Evolutionary conservation across 768 basidiomycete genomes (phyloP), one percentile per base, ranked within the genome.

Genomic region (Boletus sensibilis): DNA sequence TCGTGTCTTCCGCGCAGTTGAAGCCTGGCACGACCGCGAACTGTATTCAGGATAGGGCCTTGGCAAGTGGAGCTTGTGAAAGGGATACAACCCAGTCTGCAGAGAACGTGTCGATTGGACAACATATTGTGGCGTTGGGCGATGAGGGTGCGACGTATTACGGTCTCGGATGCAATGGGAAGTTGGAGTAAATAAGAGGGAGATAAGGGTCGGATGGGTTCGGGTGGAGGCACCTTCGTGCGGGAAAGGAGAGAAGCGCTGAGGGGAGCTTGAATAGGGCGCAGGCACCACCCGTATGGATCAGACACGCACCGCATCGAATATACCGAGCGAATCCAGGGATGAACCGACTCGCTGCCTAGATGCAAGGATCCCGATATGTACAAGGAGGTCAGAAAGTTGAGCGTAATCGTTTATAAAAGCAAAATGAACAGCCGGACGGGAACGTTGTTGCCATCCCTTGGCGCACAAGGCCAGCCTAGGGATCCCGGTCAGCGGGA

Each of bases 381-480:
- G 58, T 73, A 62, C 66, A 64, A 53, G 45, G 27, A 39, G 44
- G 47, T 18, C 50, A 34, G 58, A 66, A 73, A 66, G 58, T 52
- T 42, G 60, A 49, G 43, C 40, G 53, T 43, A 33, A 53, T 55
- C 45, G 64, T 71, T 65, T 68, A 70, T 71, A 71, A 71, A 70
- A 61, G 69, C 70, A 62, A 59, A 50, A 52, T 40, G 53, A 55
- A 44, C 42, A 31, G 14, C 42, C 57, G 51, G 40, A 40, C 37
- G 45, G 58, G n/a, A 47, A 52, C 42, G 61, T 39, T 50, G 29
- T 53, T 39, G 25, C 53, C 55, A 25, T 57, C 45, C 62, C 60
- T 21, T 61, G 56, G 55, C 45, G 52, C 39, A 5, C n/a, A 37
- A 39, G 45, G 53, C 39, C 23, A 47, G 43, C 35, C 55, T 33